Conservation (phyloP, 139 green algal genomes). For the Volvox reticuliferus region DNA sequence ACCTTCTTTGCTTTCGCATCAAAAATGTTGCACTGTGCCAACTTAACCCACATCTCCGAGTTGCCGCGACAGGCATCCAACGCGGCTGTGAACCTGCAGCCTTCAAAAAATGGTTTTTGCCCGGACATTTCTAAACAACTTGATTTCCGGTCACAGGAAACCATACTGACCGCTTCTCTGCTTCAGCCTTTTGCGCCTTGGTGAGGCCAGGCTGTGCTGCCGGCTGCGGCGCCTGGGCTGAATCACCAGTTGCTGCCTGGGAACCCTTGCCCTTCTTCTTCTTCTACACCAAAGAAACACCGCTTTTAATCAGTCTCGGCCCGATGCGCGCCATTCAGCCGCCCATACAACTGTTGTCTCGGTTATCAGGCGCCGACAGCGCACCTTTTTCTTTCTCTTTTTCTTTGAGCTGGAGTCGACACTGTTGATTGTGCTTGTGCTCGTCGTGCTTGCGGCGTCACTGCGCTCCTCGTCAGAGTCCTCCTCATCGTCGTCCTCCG, state of each 20-base stretch:
- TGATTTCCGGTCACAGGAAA: too few species aligned
- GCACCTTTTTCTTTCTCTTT: slow-evolving; percentile 47
- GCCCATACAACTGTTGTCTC: background rate
- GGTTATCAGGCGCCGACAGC: background rate
- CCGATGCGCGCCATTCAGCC: background rate
- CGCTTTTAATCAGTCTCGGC: slow-evolving; percentile 1
- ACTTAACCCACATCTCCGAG: slow-evolving; percentile 71
- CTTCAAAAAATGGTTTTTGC: background rate
- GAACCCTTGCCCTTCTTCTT: slow-evolving; percentile 52
- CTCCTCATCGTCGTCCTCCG: slow-evolving; percentile 29
- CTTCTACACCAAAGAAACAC: slow-evolving; percentile 42
- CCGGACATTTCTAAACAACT: too few species aligned
- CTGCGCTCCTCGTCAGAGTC: slow-evolving; percentile 22
- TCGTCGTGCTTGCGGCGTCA: slow-evolving; percentile 8
- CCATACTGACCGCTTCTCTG: slow-evolving; percentile 41
- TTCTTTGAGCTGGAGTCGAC: slow-evolving; percentile 17
- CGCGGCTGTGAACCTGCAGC: slow-evolving; percentile 52
- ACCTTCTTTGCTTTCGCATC: slow-evolving; percentile 66
- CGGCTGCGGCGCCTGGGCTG: background rate
- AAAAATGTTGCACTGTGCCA: slow-evolving; percentile 54
- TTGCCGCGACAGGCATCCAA: slow-evolving; percentile 34
- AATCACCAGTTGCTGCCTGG: background rate
- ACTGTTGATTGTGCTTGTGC: background rate
- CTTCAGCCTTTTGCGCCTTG: slow-evolving; percentile 50
- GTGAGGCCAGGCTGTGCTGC: background rate